Base-by-base conservation (phyloP, 2,329 filamentous ascomycete genomes). In the Hypoxylon sp. region DNA sequence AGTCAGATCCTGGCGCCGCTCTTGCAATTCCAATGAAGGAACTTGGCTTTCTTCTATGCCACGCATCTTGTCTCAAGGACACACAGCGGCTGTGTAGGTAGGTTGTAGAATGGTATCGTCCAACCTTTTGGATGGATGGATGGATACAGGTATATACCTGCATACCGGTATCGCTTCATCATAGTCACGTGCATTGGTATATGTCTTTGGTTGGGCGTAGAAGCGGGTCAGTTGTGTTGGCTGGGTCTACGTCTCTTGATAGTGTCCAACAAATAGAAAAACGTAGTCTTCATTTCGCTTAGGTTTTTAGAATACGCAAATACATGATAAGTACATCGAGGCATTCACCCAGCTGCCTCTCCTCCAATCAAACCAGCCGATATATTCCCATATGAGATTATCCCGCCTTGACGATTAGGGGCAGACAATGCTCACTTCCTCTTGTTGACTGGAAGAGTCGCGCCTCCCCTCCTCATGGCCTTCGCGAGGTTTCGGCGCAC, bases 401-500 rank as follows among this genome's bases (percentile, higher is more conserved):
- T 17, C 19, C 19, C 1, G 13, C 34, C 34, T n/a, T 5, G 14
- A n/a, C 1, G 3, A 21, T 19, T 2, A 19, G n/a, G 17, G 9
- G 19, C 13, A 32, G 45, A 41, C 9, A 28, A n/a, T 19, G 58
- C 55, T 57, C 74, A 74, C 73, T 61, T 41, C 55, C 73, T 66
- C 63, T 63, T 63, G 32, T 45, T 62, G 28, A 70, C 55, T 1
- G 28, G 28, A 34, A 67, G 56, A 23, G 50, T 13, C 5, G 46
- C 62, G 23, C 60, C 57, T 38, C 68, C 57, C 46, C 68, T 68
- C 65, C 61, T 74, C 49, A 68, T 64, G 21, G 72, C 55, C 13
- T 57, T 30, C 34, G 69, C 72, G 25, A 71, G 59, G 5, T 53
- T 65, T 17, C 72, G 73, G 50, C 71, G 71, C 30, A 67, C 63